Evolutionary conservation across 2,329 filamentous ascomycete species (phyloP).

Genomic region (Akanthomyces lecanii): DNA sequence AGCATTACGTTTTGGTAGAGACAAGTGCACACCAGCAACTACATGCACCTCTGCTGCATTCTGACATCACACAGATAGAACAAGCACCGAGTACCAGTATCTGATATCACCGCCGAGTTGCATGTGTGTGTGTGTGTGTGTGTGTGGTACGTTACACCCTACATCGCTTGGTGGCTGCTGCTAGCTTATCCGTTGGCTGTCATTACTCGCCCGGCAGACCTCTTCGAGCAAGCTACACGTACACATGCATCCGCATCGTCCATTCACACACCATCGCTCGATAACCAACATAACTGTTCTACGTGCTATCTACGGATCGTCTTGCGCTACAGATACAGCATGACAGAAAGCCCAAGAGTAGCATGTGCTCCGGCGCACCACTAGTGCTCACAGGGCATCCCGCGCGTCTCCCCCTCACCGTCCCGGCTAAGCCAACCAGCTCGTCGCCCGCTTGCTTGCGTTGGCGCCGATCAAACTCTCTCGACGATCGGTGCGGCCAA

Average conservation of each 20-base stretch:
- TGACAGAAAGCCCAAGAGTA: background rate
- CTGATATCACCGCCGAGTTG: background rate
- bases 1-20: no score
- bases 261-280: no score
- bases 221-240: background rate
- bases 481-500: background rate
- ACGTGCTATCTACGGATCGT: background rate
- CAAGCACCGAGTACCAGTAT: background rate
- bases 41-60: background rate
- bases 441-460: background rate
- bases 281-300: no score
- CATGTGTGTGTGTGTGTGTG: background rate
- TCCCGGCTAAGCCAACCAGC: background rate
- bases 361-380: background rate
- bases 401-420: background rate
- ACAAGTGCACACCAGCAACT: no score
- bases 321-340: background rate
- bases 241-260: no score
- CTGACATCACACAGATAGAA: background rate
- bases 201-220: background rate
- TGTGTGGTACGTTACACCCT: background rate
- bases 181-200: slow-evolving; percentile 13
- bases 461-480: background rate
- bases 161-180: background rate
- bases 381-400: background rate